A percentile compares a stretch with the other conserved stretches of the same genome.
Evolutionary conservation across 2,329 filamentous ascomycete species (phyloP).

Genomic region (Fusarium neocosmosporiellum): DNA sequence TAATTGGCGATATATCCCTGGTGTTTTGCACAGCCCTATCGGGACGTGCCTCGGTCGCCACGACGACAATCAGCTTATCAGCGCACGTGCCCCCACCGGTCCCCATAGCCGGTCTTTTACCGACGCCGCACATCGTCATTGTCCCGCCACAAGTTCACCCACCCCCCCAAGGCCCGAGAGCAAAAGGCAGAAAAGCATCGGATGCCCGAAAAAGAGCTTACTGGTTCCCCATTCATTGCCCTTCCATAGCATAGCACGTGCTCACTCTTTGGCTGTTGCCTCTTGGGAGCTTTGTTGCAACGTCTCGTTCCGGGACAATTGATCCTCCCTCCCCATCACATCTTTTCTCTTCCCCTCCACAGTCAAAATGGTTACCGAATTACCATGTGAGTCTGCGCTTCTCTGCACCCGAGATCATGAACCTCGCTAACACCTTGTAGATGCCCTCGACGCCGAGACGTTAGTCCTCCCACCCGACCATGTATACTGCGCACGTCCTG

Average conservation of each 20-base stretch:
- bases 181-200: not conserved
- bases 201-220: conserved; percentile 28
- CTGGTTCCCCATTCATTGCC: not conserved
- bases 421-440: conserved; percentile 57
- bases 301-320: not conserved
- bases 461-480: conserved; percentile 53
- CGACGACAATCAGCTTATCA: conserved; percentile 45
- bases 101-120: conserved; percentile 30
- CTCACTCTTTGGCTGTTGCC: not conserved
- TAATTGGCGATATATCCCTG: not conserved
- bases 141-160: conserved; percentile 34
- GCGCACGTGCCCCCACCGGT: not conserved
- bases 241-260: not conserved
- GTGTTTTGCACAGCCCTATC: conserved; percentile 12
- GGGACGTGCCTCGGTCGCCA: conserved; percentile 36
- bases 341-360: not conserved
- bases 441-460: conserved; percentile 98
- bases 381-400: conserved; percentile 57
- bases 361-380: conserved; percentile 58
- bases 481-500: conserved; percentile 1
- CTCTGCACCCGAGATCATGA: conserved; percentile 17
- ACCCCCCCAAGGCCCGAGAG: not conserved
- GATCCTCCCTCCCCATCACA: not conserved
- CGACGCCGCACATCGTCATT: conserved; percentile 40
- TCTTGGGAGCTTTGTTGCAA: not conserved